Evolutionary conservation across 2,329 filamentous ascomycete species (phyloP).

Genomic region (Dothideomycetes sp.): DNA sequence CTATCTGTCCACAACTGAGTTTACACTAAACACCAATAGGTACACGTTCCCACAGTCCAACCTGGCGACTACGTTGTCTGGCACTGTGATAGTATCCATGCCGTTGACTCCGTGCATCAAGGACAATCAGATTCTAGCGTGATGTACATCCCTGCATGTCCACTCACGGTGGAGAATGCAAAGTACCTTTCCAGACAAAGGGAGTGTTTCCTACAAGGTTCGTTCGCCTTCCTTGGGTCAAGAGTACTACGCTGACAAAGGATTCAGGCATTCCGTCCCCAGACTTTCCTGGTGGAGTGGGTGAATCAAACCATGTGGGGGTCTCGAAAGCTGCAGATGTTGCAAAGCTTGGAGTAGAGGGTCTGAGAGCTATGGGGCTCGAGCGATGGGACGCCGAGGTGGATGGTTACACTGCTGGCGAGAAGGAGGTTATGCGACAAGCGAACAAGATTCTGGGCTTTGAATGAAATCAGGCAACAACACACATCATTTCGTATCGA

Average conservation of each 20-base stretch:
- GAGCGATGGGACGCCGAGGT: constrained; percentile 3
- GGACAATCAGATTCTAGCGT: constrained; percentile 23
- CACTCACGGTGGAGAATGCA: constrained; percentile 61
- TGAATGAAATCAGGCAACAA: background rate
- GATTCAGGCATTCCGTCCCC: constrained; percentile 23
- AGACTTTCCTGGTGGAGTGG: constrained; percentile 43
- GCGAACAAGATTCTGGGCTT: constrained; percentile 7
- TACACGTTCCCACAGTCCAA: constrained; percentile 55
- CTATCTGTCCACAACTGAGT: too few species aligned
- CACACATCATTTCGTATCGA: too few species aligned
- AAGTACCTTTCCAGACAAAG: constrained; percentile 58
- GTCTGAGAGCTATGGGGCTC: constrained; percentile 8
- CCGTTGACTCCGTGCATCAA: constrained; percentile 63
- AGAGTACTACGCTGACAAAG: constrained; percentile 1
- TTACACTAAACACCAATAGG: too few species aligned
- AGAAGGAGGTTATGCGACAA: constrained; percentile 6
- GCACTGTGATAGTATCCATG: constrained; percentile 62
- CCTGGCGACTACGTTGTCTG: constrained; percentile 67
- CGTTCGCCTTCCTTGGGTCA: background rate
- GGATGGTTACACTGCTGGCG: constrained; percentile 3
- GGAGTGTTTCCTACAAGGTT: constrained; percentile 51
- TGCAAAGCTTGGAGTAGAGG: constrained; percentile 22
- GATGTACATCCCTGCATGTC: constrained; percentile 69
- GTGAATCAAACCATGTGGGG: constrained; percentile 40
- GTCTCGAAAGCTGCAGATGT: constrained; percentile 22